Evolutionary conservation across 192 early-diverging fungal species (phyloP), one percentile per base, ranked within the genome.

Genomic region (Podila epicladia): DNA sequence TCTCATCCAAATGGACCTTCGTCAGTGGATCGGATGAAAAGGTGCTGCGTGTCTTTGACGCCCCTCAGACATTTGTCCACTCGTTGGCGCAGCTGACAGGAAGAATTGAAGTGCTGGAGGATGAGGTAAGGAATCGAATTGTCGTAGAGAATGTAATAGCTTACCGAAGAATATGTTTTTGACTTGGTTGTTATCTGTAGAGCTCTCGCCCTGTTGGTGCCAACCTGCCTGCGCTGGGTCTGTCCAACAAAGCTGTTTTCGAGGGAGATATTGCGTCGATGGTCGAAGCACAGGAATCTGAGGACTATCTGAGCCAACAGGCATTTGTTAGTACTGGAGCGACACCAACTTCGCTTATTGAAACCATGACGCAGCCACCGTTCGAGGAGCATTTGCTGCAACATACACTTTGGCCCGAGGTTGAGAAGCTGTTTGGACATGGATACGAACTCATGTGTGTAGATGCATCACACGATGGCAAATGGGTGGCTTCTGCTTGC

Each of bases 401-500:
- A 67, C 89, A 94, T 78, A 96, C 96, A 32, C 85, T 99, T 22
- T 99, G 98, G 98, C 97, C 98, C 2, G 98, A 99, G 86, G 85
- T 92, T 9, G 92, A 97, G 71, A 98, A 99, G 82, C 87, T 98
- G 72, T 98, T 97, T 84, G 98, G 96, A n/a, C 98, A 99, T 84
- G 92, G 92, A 5, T 97, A 95, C 83, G 98, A 98, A 79, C 69
- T 97, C n/a, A 89, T 94, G 57, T 87, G 91, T 24, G 88, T 96
- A 2, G 95, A 93, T 22, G 89, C 92, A 0, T 86, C 88, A 4
- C 90, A 91, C 73, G 83, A 92, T 65, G 95, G 94, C 11, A 85
- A 82, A 67, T 82, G 77, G 58, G 83, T 97, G 0, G 97, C 96
- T 0, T 91, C 94, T 0, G 85, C 93, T 0, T 93, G 91, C 70